Conservation (phyloP, 192 early-diverging fungal species). For the Backusella tuberculispora region DNA sequence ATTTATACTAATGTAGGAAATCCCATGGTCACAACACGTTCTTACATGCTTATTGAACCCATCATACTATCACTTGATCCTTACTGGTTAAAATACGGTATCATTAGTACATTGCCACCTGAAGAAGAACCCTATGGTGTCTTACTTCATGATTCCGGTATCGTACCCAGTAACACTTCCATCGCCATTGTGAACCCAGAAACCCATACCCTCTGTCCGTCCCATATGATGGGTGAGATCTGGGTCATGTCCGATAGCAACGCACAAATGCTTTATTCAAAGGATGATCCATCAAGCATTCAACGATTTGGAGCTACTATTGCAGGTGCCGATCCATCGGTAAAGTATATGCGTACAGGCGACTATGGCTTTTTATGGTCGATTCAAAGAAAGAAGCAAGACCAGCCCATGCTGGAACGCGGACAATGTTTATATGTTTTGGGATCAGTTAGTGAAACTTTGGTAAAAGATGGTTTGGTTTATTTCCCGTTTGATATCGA, state of each 20-base stretch:
- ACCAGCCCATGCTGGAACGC: constrained; percentile 30
- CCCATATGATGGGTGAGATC: constrained; percentile 78
- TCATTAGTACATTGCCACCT: constrained; percentile 55
- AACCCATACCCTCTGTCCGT: constrained; percentile 61
- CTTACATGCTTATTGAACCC: constrained; percentile 72
- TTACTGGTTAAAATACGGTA: constrained; percentile 63
- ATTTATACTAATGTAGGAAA: constrained; percentile 76
- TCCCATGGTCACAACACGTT: constrained; percentile 76
- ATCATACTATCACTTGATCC: constrained; percentile 66
- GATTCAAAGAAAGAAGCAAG: constrained; percentile 32
- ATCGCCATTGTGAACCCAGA: constrained; percentile 81
- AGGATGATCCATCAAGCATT: constrained; percentile 40
- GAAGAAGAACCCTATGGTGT: constrained; percentile 55
- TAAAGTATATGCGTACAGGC: constrained; percentile 76
- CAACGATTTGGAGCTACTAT: constrained; percentile 52
- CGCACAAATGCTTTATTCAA: constrained; percentile 45
- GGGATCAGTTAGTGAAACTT: constrained; percentile 68
- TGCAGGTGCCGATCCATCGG: constrained; percentile 54
- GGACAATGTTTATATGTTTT: constrained; percentile 74
- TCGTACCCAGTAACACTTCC: constrained; percentile 69
- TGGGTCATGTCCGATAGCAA: constrained; percentile 68
- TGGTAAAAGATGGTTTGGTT: constrained; percentile 67
- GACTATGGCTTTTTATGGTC: constrained; percentile 80
- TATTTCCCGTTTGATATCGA: constrained; percentile 79
- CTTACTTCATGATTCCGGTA: constrained; percentile 69